Percentiles rank a stretch among this genome's conserved stretches.
phyloP scores from a whole-genome alignment of 2,329 filamentous ascomycete species.

The Fusarium sp. region DNA sequence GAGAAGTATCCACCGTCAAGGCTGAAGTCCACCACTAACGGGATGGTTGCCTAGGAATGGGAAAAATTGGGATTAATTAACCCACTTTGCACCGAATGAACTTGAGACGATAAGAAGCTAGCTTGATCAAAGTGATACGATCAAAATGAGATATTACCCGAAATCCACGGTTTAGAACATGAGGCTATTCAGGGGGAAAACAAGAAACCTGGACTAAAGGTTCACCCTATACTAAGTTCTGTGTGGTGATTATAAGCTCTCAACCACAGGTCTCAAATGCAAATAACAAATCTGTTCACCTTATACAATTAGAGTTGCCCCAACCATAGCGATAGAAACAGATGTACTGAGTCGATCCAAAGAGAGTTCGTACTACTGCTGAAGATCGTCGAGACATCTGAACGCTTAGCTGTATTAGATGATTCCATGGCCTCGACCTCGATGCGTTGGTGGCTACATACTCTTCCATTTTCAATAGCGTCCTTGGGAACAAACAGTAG shows the following conservation, averaged over 20 bases:
- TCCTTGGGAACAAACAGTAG: accelerated
- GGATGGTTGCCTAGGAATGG: neutral
- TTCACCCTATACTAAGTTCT: too few relatives aligned
- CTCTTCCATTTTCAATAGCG: neutral
- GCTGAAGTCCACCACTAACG: neutral
- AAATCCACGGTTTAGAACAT: neutral
- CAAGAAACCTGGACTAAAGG: too few relatives aligned
- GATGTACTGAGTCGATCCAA: neutral
- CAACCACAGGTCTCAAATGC: too few relatives aligned
- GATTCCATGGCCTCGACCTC: too few relatives aligned
- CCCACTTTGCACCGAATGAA: neutral
- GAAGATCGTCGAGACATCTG: accelerated
- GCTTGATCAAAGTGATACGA: neutral
- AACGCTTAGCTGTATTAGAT: accelerated
- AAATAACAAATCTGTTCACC: too few relatives aligned
- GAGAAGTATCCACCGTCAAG: neutral
- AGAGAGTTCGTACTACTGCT: accelerated
- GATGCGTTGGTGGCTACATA: accelerated
- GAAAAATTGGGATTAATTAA: neutral
- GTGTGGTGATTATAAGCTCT: too few relatives aligned
- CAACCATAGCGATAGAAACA: neutral
- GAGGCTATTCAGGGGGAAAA: too few relatives aligned
- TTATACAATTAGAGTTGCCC: accelerated
- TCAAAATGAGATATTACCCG: accelerated
- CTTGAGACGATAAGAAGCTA: neutral